A percentile compares a stretch with the other conserved stretches of the same genome.
phyloP scores from a whole-genome alignment of 768 basidiomycete genomes.

The Tulasnella sp. region DNA sequence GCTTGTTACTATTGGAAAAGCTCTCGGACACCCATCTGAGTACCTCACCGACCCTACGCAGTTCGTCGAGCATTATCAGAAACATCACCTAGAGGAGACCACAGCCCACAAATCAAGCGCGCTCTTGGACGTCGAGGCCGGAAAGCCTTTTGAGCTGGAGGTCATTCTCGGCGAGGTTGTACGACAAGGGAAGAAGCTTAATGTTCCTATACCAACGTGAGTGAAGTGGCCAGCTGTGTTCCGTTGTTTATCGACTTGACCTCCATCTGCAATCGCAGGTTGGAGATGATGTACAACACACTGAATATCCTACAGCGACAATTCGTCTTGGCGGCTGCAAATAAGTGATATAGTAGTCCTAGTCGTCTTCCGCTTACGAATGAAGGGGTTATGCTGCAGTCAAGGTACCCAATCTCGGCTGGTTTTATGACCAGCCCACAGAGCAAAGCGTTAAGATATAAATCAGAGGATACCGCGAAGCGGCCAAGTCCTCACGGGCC shows the following conservation, averaged over 20 bases:
- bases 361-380: too few species aligned
- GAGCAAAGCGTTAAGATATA: not conserved
- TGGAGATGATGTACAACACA: conserved; percentile 1
- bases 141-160: conserved; percentile 15
- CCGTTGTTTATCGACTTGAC: too few species aligned
- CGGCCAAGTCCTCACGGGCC: conserved; percentile 95
- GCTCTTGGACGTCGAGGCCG: conserved; percentile 8
- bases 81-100: not conserved
- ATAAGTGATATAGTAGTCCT: not conserved
- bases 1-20: not conserved
- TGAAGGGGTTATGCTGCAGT: too few species aligned
- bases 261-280: not conserved
- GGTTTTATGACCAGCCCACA: not conserved
- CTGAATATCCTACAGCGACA: conserved; percentile 2
- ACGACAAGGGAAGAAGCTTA: not conserved
- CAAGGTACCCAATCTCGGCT: too few species aligned
- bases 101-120: conserved; percentile 7
- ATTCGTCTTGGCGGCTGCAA: not conserved
- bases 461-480: conserved; percentile 41
- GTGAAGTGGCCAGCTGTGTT: not conserved
- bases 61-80: not conserved
- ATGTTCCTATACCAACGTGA: conserved; percentile 10
- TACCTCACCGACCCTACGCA: not conserved
- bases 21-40: not conserved
- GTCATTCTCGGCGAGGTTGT: conserved; percentile 19